phyloP scores from a whole-genome alignment of 2,329 filamentous ascomycete genomes.

The Fusarium metavorans region DNA sequence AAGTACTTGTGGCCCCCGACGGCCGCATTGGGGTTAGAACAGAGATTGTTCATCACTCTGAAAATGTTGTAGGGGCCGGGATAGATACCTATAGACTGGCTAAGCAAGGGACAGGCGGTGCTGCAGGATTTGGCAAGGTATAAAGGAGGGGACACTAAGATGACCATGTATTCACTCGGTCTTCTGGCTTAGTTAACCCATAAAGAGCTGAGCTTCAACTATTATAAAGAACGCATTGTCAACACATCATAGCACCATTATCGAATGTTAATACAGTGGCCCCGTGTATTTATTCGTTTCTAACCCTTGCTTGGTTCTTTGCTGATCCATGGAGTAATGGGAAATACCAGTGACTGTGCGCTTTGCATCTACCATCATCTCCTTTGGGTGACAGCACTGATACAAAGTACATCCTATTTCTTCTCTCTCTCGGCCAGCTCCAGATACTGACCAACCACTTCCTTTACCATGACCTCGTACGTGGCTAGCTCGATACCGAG shows the following conservation, averaged over 20 bases:
- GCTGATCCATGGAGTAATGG: background rate
- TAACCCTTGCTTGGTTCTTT: background rate
- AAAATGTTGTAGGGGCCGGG: background rate
- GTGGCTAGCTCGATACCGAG: background rate
- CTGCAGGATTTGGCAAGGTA: background rate
- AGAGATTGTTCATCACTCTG: conserved; percentile 8
- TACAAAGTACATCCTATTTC: background rate
- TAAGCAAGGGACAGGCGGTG: background rate
- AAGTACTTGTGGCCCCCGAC: conserved; percentile 10
- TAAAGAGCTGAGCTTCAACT: too few species aligned
- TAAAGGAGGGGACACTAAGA: background rate
- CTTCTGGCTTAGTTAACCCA: too few species aligned
- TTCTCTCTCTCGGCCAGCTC: background rate
- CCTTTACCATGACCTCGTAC: background rate
- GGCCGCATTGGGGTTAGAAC: conserved; percentile 31
- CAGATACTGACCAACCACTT: background rate
- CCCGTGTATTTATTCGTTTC: background rate
- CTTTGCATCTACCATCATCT: background rate
- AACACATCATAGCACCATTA: too few species aligned
- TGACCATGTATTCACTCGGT: background rate
- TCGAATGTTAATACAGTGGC: too few species aligned
- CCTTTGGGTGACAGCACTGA: background rate
- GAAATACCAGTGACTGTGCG: background rate
- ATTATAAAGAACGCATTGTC: too few species aligned
- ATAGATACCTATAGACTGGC: background rate